Percentiles rank a stretch among this genome's conserved stretches.
phyloP scores from a whole-genome alignment of 148 eudicot genomes.

The Cornus florida region DNA sequence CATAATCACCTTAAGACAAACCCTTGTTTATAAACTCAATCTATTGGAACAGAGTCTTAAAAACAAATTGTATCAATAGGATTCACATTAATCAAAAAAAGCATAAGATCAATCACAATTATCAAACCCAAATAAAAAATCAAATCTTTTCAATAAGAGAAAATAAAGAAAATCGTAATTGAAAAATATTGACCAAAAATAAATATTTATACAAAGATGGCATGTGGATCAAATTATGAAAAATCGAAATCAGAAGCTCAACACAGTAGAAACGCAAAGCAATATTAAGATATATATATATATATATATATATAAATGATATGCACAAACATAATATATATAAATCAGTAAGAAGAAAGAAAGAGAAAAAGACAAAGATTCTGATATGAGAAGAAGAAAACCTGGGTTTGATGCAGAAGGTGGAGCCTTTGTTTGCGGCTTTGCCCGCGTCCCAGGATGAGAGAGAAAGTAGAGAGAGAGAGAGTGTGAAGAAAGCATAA shows the following conservation, averaged over 20 bases:
- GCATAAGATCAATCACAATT: neutral
- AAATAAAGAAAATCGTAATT: neutral
- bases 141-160: neutral
- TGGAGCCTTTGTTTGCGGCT: neutral
- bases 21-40: neutral
- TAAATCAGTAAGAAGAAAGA: neutral
- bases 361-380: neutral
- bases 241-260: neutral
- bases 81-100: neutral
- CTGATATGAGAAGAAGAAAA: neutral
- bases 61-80: neutral
- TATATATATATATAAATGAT: too few relatives aligned
- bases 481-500: neutral
- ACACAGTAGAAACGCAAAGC: neutral
- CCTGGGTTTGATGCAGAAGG: constrained; percentile 7
- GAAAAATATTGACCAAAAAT: neutral
- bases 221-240: neutral
- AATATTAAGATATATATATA: too few relatives aligned
- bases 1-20: neutral
- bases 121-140: neutral
- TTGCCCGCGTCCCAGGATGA: neutral
- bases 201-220: neutral
- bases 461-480: neutral
- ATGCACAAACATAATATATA: neutral
- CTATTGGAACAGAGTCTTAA: neutral